Base-by-base conservation (phyloP, 352 stramenopile genomes). In the Globisporangium megalacanthum region DNA sequence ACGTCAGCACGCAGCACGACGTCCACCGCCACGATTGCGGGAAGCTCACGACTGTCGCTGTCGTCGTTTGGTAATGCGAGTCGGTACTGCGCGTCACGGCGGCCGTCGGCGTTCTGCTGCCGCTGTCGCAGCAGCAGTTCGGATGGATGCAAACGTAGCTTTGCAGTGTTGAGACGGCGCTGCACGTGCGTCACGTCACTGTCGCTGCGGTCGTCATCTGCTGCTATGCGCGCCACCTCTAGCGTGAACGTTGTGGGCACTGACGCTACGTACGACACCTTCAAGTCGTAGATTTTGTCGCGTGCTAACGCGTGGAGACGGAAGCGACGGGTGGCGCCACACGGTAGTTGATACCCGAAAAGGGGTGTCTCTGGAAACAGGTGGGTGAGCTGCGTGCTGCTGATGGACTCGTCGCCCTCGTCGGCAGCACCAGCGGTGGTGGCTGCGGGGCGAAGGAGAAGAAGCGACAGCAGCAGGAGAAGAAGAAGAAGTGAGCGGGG, bases 241-340 rank as follows among this genome's bases (percentile, higher is more conserved):
- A 92, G 59, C 4, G 58, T 56, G 58, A 92, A 88, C 1, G 65
- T 41, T 1, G 77, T 86, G 2, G 81, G 81, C 19, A 84, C 56
- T 6, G 77, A 77, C 3, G 81, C 77, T 3, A 75, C 68, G 44
- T 88, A 92, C 61, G 81, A 92, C 53, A 92, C 70, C 68, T 92
- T 92, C 62, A 92, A 68, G 58, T 89, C 79, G 68, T 89, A 92
- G 17, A 85, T 70, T 14, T 60, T 68, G 58, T 25, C 20, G 0
- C 72, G 66, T 4, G 77, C 62, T 11, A 92, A 67, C 11, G 74
- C 61, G 35, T 66, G 65, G n/a, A 88, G 61, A 51, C 70, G 75
- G 52, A 80, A 92, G 60, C 80, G 42, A 49, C 82, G 74, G 14
- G 66, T 66, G 7, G 72, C 42, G 36, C 75, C 77, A 35, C 81